A percentile compares a stretch with the other conserved stretches of the same genome.
Evolutionary conservation across 1,284 basidiomycete genomes (phyloP).

Genomic region (Hemileia vastatrix): DNA sequence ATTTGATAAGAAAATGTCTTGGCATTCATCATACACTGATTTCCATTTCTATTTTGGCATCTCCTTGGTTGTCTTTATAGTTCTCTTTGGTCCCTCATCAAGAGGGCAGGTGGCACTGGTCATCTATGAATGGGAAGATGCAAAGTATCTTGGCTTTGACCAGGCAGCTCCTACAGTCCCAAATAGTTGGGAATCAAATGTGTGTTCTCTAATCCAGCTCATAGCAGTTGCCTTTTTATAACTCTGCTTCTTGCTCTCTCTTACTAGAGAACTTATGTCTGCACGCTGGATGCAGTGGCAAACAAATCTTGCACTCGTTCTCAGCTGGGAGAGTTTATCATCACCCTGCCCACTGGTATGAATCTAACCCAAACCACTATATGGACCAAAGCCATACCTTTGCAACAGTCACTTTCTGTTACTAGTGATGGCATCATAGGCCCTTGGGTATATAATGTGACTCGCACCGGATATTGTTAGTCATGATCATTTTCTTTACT

Average conservation of each 20-base stretch:
- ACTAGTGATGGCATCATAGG: constrained; percentile 27
- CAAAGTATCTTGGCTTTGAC: constrained; percentile 63
- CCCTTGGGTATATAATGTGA: constrained; percentile 31
- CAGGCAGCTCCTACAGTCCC: constrained; percentile 13
- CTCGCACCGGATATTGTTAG: constrained; percentile 33
- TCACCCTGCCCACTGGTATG: constrained; percentile 55
- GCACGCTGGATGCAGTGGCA: constrained; percentile 63
- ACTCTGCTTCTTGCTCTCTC: constrained; percentile 9
- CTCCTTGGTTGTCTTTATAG: constrained; percentile 46
- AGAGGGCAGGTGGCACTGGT: constrained; percentile 85
- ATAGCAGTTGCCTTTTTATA: not conserved
- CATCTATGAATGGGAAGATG: constrained; percentile 89
- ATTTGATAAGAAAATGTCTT: not conserved
- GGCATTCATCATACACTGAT: not conserved
- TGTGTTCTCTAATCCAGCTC: constrained; percentile 29
- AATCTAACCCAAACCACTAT: constrained; percentile 56
- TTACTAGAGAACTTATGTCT: constrained; percentile 80
- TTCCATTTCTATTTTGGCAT: not conserved
- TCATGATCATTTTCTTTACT: constrained; percentile 25
- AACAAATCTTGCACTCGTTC: constrained; percentile 59
- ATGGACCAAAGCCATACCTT: constrained; percentile 47
- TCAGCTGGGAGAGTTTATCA: constrained; percentile 73
- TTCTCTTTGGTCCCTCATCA: constrained; percentile 66
- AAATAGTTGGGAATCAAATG: constrained; percentile 40
- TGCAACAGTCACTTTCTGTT: constrained; percentile 32